Percentiles rank a stretch among this genome's conserved stretches.
These are phyloP conservation scores for Eimeria acervulina DNA, from an alignment of 169 alveolate genomes.

Conservation along the genomic window DNA sequence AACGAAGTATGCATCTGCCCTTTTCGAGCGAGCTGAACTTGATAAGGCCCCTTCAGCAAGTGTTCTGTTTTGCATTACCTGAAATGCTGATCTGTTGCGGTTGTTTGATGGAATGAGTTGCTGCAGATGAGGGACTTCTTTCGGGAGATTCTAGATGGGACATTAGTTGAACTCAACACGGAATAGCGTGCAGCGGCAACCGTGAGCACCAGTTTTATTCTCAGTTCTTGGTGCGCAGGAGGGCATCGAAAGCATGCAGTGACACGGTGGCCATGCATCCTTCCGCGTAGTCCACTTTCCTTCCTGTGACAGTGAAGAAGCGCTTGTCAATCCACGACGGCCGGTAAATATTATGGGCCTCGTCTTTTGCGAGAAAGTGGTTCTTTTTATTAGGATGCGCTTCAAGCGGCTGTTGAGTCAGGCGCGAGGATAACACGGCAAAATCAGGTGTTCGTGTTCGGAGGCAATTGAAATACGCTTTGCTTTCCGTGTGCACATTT, in stretches of 20 bases:
- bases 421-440: background rate
- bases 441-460: background rate
- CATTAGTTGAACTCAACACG: slow-evolving; percentile 50
- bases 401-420: background rate
- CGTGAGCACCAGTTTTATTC: background rate
- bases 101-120: background rate
- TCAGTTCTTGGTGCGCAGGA: background rate
- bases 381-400: background rate
- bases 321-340: background rate
- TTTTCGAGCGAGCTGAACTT: background rate
- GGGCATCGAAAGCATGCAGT: slow-evolving; percentile 6
- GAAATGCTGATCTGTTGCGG: background rate
- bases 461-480: background rate
- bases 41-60: background rate
- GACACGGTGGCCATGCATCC: background rate
- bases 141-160: slow-evolving; percentile 72
- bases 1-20: slow-evolving; percentile 55
- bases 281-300: background rate
- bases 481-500: background rate
- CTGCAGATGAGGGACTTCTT: slow-evolving; percentile 74
- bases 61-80: background rate
- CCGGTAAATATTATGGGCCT: background rate
- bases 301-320: background rate
- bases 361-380: background rate
- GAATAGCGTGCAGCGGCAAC: slow-evolving; percentile 15